A percentile compares a stretch with the other conserved stretches of the same genome.
phyloP scores from a whole-genome alignment of 2,329 filamentous ascomycete genomes.

The Colletotrichum horii region DNA sequence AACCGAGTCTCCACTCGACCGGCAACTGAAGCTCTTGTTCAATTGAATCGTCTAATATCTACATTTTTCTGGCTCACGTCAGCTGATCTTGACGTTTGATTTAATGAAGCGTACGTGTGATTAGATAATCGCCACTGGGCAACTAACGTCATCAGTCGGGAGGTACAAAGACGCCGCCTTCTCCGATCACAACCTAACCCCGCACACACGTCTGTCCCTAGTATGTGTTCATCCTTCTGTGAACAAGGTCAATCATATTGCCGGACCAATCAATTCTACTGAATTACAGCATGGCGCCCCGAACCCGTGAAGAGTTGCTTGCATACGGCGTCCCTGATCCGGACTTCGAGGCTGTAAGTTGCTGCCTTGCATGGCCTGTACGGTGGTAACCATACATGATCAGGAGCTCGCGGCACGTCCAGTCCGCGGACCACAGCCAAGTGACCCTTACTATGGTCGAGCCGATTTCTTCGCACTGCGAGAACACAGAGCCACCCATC shows the following conservation, averaged over 20 bases:
- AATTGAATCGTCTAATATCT: neutral
- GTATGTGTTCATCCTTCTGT: neutral
- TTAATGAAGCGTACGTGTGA: neutral
- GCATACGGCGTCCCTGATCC: neutral
- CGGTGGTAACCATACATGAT: neutral
- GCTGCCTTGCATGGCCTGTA: neutral
- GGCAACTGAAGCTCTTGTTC: neutral
- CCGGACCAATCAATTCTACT: neutral
- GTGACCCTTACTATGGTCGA: constrained; percentile 3
- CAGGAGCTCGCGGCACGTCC: constrained; percentile 2
- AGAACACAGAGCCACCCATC: constrained; percentile 1
- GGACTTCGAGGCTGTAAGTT: neutral
- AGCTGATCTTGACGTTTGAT: neutral
- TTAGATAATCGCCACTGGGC: neutral
- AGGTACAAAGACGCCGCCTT: neutral
- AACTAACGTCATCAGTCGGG: neutral
- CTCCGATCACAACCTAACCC: neutral
- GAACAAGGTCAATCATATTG: neutral
- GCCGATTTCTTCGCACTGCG: neutral
- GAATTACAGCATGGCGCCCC: neutral
- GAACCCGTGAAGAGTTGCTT: neutral
- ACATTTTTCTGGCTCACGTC: neutral
- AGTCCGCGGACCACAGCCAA: neutral
- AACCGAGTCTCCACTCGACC: neutral
- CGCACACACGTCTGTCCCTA: neutral